Conservation (phyloP, 164 flowering plant genomes). For the Tetrastigma voinierianum region DNA sequence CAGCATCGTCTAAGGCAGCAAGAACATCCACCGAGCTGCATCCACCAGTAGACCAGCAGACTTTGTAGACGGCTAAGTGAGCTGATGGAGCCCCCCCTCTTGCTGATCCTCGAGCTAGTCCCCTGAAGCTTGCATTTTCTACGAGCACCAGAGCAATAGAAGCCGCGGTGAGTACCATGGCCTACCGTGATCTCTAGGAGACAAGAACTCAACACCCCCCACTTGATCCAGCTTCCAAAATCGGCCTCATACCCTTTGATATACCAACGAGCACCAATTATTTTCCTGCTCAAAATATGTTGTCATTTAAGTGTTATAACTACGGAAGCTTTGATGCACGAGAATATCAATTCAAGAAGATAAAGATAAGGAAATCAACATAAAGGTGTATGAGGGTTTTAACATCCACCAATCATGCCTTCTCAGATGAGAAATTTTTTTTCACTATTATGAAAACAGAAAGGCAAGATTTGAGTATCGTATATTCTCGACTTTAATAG, state of each 20-base stretch:
- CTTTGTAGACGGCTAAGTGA: constrained; percentile 46
- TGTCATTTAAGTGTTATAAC: too few species aligned
- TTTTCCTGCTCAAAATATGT: constrained; percentile 32
- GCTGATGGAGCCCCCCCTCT: constrained; percentile 51
- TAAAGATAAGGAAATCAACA: too few species aligned
- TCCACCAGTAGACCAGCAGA: constrained; percentile 46
- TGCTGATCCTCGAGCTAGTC: constrained; percentile 44
- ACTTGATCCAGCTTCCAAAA: constrained; percentile 30
- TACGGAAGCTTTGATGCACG: too few species aligned
- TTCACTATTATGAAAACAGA: too few species aligned
- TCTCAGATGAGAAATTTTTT: too few species aligned
- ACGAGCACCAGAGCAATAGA: too few species aligned
- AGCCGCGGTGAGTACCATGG: constrained; percentile 62
- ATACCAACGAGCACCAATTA: constrained; percentile 60
- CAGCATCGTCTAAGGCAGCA: constrained; percentile 57
- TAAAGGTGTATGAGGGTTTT: too few species aligned
- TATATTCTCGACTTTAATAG: too few species aligned
- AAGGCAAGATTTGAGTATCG: too few species aligned
- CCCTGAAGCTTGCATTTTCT: constrained; percentile 35
- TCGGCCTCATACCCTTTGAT: constrained; percentile 45
- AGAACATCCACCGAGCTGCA: constrained; percentile 46
- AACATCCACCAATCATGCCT: too few species aligned
- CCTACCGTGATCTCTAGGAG: constrained; percentile 54
- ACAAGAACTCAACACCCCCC: constrained; percentile 30
- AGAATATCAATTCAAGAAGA: too few species aligned